Evolutionary conservation across 1,284 basidiomycete species (phyloP).

Genomic region (Ceratobasidium sp.): DNA sequence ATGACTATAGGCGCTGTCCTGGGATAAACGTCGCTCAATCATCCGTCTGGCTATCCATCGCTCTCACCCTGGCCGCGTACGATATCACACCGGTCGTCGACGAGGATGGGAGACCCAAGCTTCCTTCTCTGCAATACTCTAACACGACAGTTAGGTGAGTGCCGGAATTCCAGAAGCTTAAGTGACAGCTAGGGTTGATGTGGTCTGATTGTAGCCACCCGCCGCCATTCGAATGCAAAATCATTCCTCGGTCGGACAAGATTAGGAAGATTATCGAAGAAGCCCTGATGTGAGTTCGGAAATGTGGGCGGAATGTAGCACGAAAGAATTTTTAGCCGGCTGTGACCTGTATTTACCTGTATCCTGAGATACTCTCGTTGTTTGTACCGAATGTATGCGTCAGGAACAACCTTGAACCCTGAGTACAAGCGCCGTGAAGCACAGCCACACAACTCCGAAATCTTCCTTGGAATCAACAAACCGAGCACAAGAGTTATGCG

Average conservation of each 20-base stretch:
- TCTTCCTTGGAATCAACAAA: background rate
- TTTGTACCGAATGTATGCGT: no score
- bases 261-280: slow-evolving; percentile 14
- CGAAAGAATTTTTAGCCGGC: no score
- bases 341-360: no score
- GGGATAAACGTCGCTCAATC: slow-evolving; percentile 34
- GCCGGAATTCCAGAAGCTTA: background rate
- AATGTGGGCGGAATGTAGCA: background rate
- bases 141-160: slow-evolving; percentile 11
- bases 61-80: slow-evolving; percentile 33
- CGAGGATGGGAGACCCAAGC: slow-evolving; percentile 9
- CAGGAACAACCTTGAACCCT: background rate
- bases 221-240: slow-evolving; percentile 24
- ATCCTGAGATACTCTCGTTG: no score
- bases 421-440: slow-evolving; percentile 5
- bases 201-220: background rate
- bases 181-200: background rate
- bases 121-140: slow-evolving; percentile 28
- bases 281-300: background rate
- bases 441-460: slow-evolving; percentile 15
- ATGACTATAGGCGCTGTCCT: slow-evolving; percentile 20
- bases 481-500: background rate
- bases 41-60: slow-evolving; percentile 38
- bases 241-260: slow-evolving; percentile 25
- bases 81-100: background rate